Conservation (phyloP, 1,284 basidiomycete species). For the Sporisorium exsertum region DNA sequence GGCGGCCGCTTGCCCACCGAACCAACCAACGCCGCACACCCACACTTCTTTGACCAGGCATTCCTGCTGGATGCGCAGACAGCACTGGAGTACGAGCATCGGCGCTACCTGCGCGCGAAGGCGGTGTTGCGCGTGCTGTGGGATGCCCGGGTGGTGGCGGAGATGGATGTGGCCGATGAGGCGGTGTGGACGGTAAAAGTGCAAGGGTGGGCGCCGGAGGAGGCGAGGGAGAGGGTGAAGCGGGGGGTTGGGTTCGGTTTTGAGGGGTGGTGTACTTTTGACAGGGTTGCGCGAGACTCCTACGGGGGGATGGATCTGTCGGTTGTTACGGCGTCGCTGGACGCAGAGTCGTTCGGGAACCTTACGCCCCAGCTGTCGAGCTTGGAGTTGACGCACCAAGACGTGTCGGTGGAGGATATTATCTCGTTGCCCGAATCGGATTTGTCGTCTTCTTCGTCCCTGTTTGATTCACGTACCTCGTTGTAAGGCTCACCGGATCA, state of each 20-base stretch:
- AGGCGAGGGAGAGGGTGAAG: conserved; percentile 2
- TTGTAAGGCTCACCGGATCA: not conserved
- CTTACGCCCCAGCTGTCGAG: not conserved
- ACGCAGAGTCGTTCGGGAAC: not conserved
- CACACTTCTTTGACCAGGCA: conserved; percentile 27
- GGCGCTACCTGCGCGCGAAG: conserved; percentile 32
- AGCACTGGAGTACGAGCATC: conserved; percentile 30
- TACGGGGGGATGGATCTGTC: not conserved
- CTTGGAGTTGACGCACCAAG: not conserved
- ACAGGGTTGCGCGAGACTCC: too few species aligned
- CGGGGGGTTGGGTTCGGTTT: not conserved
- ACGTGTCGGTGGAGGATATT: not conserved
- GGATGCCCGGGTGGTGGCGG: not conserved
- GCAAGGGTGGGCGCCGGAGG: not conserved
- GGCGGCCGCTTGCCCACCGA: conserved; percentile 17
- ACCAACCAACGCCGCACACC: not conserved
- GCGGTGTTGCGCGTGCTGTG: conserved; percentile 29
- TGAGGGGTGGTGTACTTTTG: conserved; percentile 6
- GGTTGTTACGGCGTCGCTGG: not conserved
- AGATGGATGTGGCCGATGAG: conserved; percentile 15
- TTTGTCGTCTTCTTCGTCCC: not conserved
- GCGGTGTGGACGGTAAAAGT: conserved; percentile 14
- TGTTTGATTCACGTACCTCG: conserved; percentile 13
- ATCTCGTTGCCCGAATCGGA: not conserved
- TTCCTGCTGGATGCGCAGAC: conserved; percentile 28